Percentiles rank a stretch among this genome's conserved stretches.
Conservation (phyloP, 495 filamentous ascomycete genomes). For the Clohesyomyces aquaticus region DNA sequence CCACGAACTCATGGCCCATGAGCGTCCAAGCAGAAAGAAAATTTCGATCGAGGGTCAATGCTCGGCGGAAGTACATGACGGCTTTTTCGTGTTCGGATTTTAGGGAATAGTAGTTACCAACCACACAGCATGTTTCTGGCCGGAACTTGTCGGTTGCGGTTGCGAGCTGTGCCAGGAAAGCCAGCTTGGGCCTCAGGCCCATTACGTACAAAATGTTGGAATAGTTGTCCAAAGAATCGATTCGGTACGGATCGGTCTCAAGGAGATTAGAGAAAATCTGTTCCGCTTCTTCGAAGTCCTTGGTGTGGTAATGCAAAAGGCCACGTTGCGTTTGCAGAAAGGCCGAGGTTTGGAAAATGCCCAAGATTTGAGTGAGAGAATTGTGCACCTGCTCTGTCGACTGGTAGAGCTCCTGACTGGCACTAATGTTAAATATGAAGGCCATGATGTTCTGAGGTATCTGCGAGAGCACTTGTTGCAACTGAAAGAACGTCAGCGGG, state of each 20-base stretch:
- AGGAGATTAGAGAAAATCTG: conserved; percentile 82
- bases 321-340: conserved; percentile 91
- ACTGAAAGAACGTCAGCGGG: conserved; percentile 44
- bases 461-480: conserved; percentile 60
- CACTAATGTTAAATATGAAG: conserved; percentile 88
- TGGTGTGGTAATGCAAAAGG: conserved; percentile 88
- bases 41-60: conserved; percentile 87
- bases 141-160: conserved; percentile 92
- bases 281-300: conserved; percentile 86
- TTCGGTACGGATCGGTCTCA: conserved; percentile 77
- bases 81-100: conserved; percentile 97
- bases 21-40: conserved; percentile 97
- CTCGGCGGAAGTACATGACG: conserved; percentile 95
- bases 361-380: conserved; percentile 73
- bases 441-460: conserved; percentile 91
- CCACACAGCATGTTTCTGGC: conserved; percentile 93
- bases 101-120: conserved; percentile 96
- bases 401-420: conserved; percentile 88
- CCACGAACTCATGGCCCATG: conserved; percentile 99
- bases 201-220: conserved; percentile 97
- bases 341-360: conserved; percentile 80
- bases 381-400: conserved; percentile 71
- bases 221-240: conserved; percentile 91
- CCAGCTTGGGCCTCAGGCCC: conserved; percentile 80
- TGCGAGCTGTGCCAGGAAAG: conserved; percentile 88